Evolutionary conservation across 2,329 filamentous ascomycete species (phyloP).

Genomic region (Stachybotrys elegans): DNA sequence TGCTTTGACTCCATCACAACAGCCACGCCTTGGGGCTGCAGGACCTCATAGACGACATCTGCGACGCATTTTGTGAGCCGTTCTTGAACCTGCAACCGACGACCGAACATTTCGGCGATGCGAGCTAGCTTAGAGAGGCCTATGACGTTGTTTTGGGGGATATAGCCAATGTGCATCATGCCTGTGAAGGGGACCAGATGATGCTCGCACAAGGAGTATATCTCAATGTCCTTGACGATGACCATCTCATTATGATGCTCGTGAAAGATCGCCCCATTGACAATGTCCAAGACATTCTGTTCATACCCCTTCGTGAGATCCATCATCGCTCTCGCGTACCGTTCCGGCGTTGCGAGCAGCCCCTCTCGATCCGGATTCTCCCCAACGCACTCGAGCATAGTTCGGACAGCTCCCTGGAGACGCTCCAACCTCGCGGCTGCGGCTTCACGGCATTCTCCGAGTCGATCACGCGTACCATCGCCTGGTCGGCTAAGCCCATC

Average conservation of each 20-base stretch:
- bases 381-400: conserved; percentile 63
- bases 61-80: conserved; percentile 94
- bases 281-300: conserved; percentile 84
- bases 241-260: conserved; percentile 97
- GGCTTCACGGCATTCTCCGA: conserved; percentile 45
- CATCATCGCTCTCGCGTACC: conserved; percentile 93
- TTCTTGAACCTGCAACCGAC: conserved; percentile 92
- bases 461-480: conserved; percentile 57
- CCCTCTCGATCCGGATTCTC: conserved; percentile 64
- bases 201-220: conserved; percentile 93
- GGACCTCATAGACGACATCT: conserved; percentile 84
- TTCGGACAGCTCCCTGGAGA: conserved; percentile 58
- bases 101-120: conserved; percentile 94
- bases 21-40: conserved; percentile 90
- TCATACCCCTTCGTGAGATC: conserved; percentile 97
- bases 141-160: conserved; percentile 84
- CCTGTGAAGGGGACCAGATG: conserved; percentile 95
- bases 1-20: conserved; percentile 98
- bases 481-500: conserved; percentile 57
- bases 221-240: conserved; percentile 95
- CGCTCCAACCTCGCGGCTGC: conserved; percentile 49
- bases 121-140: conserved; percentile 93
- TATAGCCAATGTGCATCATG: conserved; percentile 99
- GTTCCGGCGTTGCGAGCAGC: conserved; percentile 64
- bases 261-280: conserved; percentile 91